Base-by-base conservation (phyloP, 1,139 yeast species). In the Casaregolazyma suthepensis region DNA sequence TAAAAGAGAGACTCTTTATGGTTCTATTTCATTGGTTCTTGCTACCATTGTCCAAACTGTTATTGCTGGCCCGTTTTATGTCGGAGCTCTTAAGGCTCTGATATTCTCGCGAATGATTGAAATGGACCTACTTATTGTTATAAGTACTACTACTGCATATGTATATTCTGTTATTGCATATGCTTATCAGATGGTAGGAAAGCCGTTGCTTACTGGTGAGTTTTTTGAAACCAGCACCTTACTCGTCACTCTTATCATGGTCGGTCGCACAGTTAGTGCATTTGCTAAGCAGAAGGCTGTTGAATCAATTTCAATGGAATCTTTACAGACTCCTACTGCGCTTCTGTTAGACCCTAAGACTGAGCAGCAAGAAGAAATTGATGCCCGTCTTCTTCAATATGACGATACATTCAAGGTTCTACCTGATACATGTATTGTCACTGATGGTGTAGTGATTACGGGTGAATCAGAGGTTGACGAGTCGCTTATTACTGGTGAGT, bases 141-240 rank as follows among this genome's bases (percentile, higher is more conserved):
- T 45, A 29, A 45, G 47, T 15, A 45, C 47, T 23, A 45, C 37
- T 45, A 23, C 47, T 23, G 47, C 47, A n/a, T 45, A 45, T n/a
- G 19, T 22, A 5, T 45, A 23, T 23, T 45, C 47, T 4, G 26
- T 45, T 13, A 29, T 45, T 19, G 23, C 31, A 12, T 45, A 20
- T 23, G 47, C 35, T 10, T 45, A 20, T 23, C 35, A 20, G n/a
- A n/a, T 45, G 20, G 15, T 29, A n/a, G 47, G 47, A 18, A 45
- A 45, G n/a, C 31, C 47, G 2, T 19, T 45, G 6, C 17, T 29
- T 12, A 23, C 47, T 5, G 47, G 35, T 7, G 31, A 20, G 35
- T 45, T 45, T 23, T 45, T 45, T 20, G 47, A 45, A 45, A 45
- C 26, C 18, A 45, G 47, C 37, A 45, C 47, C 2, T n/a, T 45